These are phyloP conservation scores for Cordyceps sp. DNA, from an alignment of 2,329 filamentous ascomycete species.

Conservation along the genomic window DNA sequence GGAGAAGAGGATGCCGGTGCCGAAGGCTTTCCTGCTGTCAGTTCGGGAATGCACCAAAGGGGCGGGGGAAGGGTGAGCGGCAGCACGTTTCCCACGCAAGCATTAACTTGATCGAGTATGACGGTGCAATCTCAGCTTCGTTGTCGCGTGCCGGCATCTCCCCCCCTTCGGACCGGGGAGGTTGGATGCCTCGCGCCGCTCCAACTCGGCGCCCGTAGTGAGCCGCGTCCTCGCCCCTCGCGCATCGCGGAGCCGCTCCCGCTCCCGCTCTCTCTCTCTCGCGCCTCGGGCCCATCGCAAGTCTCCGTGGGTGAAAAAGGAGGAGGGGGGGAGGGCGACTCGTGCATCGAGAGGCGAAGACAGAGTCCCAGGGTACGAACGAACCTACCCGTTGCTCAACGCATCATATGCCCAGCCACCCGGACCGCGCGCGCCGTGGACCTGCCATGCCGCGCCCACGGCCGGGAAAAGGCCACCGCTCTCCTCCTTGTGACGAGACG, in stretches of 20 bases:
- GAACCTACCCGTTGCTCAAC: slow-evolving; percentile 14
- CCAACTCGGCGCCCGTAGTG: slow-evolving; percentile 74
- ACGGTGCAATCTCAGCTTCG: slow-evolving; percentile 93
- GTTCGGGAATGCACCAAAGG: slow-evolving; percentile 12
- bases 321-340: no score
- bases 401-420: slow-evolving; percentile 4
- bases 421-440: slow-evolving; percentile 1
- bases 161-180: slow-evolving; percentile 11
- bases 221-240: slow-evolving; percentile 36
- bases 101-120: slow-evolving; percentile 98
- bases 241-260: no score
- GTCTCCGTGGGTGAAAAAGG: no score
- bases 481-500: no score
- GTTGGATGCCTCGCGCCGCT: slow-evolving; percentile 34
- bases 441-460: neutral
- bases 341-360: slow-evolving; percentile 11
- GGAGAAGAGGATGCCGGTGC: slow-evolving; percentile 68
- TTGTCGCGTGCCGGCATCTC: slow-evolving; percentile 27
- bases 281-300: no score
- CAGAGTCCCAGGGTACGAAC: slow-evolving; percentile 26
- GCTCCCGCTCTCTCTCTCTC: no score
- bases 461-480: slow-evolving; percentile 41
- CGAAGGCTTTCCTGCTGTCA: slow-evolving; percentile 50
- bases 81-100: slow-evolving; percentile 97
- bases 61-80: slow-evolving; percentile 39